Conservation (phyloP, 2,329 filamentous ascomycete species). For the Sarocladiaceae sp. region DNA sequence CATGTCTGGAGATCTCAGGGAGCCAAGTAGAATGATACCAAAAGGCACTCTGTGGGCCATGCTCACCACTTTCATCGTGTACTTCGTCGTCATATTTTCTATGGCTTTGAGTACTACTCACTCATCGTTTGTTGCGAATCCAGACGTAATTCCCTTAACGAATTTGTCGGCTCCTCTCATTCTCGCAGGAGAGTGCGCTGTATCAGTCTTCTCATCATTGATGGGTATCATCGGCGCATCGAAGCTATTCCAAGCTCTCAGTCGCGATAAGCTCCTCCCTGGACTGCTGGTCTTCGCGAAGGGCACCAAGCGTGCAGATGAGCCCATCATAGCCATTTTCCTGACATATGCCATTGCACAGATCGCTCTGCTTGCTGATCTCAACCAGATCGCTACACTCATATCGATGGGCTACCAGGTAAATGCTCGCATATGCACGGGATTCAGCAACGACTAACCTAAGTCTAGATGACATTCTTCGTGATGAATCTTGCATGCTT, state of each 20-base stretch:
- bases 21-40: constrained; percentile 80
- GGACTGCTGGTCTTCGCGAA: constrained; percentile 70
- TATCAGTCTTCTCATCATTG: constrained; percentile 77
- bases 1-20: constrained; percentile 83
- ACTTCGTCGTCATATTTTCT: constrained; percentile 71
- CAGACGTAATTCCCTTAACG: constrained; percentile 78
- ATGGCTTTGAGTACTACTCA: constrained; percentile 75
- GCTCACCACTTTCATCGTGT: constrained; percentile 69
- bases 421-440: constrained; percentile 16
- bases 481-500: constrained; percentile 88
- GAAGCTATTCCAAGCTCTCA: constrained; percentile 79
- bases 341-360: constrained; percentile 74
- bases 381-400: constrained; percentile 85
- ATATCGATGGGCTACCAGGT: constrained; percentile 86
- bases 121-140: constrained; percentile 66
- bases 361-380: constrained; percentile 73
- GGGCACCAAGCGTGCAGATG: constrained; percentile 67
- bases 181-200: constrained; percentile 76
- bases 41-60: constrained; percentile 79
- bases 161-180: constrained; percentile 72
- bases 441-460: background rate
- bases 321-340: constrained; percentile 72
- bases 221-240: constrained; percentile 86
- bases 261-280: constrained; percentile 73
- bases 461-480: constrained; percentile 72